Conservation (phyloP, 164 flowering plant species). For the Kingdonia uniflora region DNA sequence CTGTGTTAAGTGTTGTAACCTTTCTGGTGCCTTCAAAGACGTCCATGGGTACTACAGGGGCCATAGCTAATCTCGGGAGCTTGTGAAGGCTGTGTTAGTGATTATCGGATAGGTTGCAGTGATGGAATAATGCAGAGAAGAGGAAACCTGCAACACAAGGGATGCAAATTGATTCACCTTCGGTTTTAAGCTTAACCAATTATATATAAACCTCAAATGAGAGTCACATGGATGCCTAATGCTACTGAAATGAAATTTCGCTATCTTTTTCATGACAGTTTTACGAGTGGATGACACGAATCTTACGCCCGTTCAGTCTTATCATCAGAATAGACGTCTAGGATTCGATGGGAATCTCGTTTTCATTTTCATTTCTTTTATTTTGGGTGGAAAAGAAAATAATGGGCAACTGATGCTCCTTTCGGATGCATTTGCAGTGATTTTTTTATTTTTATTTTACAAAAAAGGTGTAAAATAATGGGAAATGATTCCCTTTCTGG, state of each 20-base stretch:
- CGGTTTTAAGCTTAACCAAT: too few relatives aligned
- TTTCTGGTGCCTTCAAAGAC: slow-evolving; percentile 19
- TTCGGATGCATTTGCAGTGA: too few relatives aligned
- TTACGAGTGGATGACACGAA: slow-evolving; percentile 5
- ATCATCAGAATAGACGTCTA: slow-evolving; percentile 17
- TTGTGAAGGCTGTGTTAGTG: too few relatives aligned
- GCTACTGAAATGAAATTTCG: slow-evolving; percentile 12
- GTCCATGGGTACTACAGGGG: slow-evolving; percentile 27
- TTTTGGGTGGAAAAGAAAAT: too few relatives aligned
- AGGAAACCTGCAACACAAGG: not conserved
- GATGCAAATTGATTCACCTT: too few relatives aligned
- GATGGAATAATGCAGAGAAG: not conserved
- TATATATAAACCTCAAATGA: slow-evolving; percentile 23
- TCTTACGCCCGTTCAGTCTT: slow-evolving; percentile 12
- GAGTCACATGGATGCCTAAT: slow-evolving; percentile 20
- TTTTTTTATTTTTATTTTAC: too few relatives aligned
- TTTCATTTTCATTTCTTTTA: too few relatives aligned
- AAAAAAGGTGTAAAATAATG: too few relatives aligned
- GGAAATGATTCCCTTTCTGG: too few relatives aligned
- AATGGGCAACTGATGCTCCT: too few relatives aligned
- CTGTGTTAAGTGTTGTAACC: slow-evolving; percentile 13
- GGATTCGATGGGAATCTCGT: slow-evolving; percentile 8
- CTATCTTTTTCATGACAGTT: not conserved
- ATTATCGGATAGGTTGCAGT: not conserved
- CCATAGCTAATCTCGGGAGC: slow-evolving; percentile 17